Conservation (phyloP, 306 rosid genomes). For the Luffa acutangula region DNA sequence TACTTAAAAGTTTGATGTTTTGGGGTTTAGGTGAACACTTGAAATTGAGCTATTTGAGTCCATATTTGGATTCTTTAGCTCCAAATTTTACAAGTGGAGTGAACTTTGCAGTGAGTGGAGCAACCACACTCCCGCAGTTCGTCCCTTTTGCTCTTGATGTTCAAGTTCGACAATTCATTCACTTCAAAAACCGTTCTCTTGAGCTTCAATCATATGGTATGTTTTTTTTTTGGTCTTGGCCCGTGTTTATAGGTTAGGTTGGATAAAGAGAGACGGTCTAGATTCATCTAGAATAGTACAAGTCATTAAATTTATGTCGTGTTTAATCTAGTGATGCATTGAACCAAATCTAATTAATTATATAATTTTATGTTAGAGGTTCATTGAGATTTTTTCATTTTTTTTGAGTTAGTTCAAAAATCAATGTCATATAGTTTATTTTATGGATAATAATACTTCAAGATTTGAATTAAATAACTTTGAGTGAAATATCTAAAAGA, state of each 20-base stretch:
- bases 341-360: not conserved
- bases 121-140: slow-evolving; percentile 8
- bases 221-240: not conserved
- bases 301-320: no score
- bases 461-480: no score
- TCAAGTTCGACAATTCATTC: slow-evolving; percentile 24
- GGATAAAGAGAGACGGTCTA: no score
- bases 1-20: not conserved
- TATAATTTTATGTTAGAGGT: not conserved
- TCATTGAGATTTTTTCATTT: not conserved
- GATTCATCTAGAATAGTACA: not conserved
- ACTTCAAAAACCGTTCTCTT: slow-evolving; percentile 15
- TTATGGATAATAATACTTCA: no score
- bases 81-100: slow-evolving; percentile 21
- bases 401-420: not conserved
- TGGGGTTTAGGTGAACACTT: slow-evolving; percentile 8
- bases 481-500: no score
- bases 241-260: not conserved
- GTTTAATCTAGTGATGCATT: not conserved
- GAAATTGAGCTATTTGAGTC: not conserved
- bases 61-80: slow-evolving; percentile 14
- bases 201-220: slow-evolving; percentile 7
- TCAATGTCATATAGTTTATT: not conserved
- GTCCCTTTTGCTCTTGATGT: slow-evolving; percentile 15
- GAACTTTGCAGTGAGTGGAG: slow-evolving; percentile 21